Base-by-base conservation (phyloP, 257 asterid species). In the Ophiorrhiza pumila region DNA sequence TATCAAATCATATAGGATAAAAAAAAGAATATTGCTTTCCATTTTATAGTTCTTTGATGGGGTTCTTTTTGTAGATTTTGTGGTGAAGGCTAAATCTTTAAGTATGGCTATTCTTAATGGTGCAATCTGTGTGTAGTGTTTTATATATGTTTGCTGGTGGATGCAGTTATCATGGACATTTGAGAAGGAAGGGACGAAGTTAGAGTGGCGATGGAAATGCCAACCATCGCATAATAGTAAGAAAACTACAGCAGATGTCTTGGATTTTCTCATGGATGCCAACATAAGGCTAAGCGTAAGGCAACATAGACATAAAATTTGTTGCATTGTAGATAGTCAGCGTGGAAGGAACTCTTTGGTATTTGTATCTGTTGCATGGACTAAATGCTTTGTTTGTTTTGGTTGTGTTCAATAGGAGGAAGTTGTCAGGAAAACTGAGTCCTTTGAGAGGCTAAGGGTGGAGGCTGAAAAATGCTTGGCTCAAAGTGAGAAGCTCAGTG, bases 131-230 rank as follows among this genome's bases (percentile, higher is more conserved):
- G 18, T 42, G 47, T 46, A 42, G 35, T 6, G 20, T 58, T 52
- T 59, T 60, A 35, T 45, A 53, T 76, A 1, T 68, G 20, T 29
- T 74, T 62, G 31, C n/a, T 55, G 78, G 15, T 64, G 43, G 68
- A 9, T 80, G 80, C 84, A 93, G 98, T 80, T 93, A 74, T 84
- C 98, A 23, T 93, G 96, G 93, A 89, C 96, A 49, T 91, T 91
- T 81, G 93, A 88, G 89, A 94, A 87, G 84, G 96, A 86, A 85
- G 96, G 96, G 45, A 88, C 84, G n/a, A 90, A 88, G 80, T 83
- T 94, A 74, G 99, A 94, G 77, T 91, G 99, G 98, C 90, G 96
- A 71, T 93, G 98, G 98, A 94, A 91, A 67, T 88, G 96, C 79
- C 92, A 88, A 62, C 91, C 89, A 67, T 85, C 95, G 25, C 59